phyloP scores from a whole-genome alignment of 345 rosid genomes.

The Turnera subulata region DNA sequence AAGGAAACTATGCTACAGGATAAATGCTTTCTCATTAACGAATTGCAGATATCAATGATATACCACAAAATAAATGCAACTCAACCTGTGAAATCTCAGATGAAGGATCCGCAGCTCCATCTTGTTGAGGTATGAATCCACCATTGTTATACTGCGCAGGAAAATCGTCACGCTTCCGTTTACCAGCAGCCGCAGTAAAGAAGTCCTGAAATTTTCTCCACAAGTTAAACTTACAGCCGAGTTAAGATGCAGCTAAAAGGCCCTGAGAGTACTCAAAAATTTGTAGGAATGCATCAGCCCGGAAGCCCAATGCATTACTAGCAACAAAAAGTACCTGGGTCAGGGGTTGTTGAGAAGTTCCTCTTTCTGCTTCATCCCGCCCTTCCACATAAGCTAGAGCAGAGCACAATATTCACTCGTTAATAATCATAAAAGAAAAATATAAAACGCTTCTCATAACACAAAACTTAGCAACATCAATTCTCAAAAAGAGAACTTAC shows the following conservation, averaged over 20 bases:
- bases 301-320: constrained; percentile 5
- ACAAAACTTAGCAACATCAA: too few relatives aligned
- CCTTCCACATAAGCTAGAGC: constrained; percentile 87
- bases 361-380: constrained; percentile 82
- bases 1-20: too few relatives aligned
- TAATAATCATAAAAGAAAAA: constrained; percentile 15
- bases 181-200: constrained; percentile 71
- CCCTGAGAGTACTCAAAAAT: too few relatives aligned
- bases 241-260: too few relatives aligned
- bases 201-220: constrained; percentile 55
- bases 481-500: too few relatives aligned
- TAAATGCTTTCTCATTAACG: too few relatives aligned
- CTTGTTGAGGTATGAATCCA: constrained; percentile 90
- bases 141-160: constrained; percentile 66
- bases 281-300: not conserved
- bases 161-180: constrained; percentile 91
- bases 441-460: constrained; percentile 5
- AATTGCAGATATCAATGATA: not conserved
- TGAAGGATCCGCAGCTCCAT: constrained; percentile 74
- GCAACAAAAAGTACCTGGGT: constrained; percentile 61
- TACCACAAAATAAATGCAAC: constrained; percentile 9
- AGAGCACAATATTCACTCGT: constrained; percentile 13
- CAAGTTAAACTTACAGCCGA: constrained; percentile 2
- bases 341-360: constrained; percentile 60
- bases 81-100: constrained; percentile 40